A percentile compares a stretch with the other conserved stretches of the same genome.
phyloP scores from a whole-genome alignment of 106 monocot species.

The Narthecium ossifragum region DNA sequence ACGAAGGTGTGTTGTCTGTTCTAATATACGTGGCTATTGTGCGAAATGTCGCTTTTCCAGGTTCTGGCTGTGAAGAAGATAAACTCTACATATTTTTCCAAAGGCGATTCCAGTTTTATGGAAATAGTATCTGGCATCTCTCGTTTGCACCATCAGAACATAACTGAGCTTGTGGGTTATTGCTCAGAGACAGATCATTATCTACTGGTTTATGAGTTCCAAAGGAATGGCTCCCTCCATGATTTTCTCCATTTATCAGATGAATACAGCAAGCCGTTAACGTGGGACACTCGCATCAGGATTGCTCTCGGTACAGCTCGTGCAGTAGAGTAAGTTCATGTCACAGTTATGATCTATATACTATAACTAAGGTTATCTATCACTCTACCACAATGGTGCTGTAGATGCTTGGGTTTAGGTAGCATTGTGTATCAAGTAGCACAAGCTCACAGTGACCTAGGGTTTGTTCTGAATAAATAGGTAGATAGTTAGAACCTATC shows the following conservation, averaged over 20 bases:
- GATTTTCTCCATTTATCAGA: constrained; percentile 87
- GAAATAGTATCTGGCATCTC: constrained; percentile 54
- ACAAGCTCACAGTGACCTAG: too few relatives aligned
- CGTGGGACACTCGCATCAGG: constrained; percentile 87
- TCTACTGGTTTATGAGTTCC: constrained; percentile 68
- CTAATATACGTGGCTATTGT: too few relatives aligned
- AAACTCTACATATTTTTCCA: constrained; percentile 26
- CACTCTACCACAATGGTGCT: too few relatives aligned
- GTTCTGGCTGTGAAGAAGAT: constrained; percentile 87
- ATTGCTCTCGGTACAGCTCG: constrained; percentile 92
- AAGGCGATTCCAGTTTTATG: constrained; percentile 39
- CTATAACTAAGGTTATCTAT: too few relatives aligned
- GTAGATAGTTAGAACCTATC: too few relatives aligned
- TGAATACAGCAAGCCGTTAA: constrained; percentile 86
- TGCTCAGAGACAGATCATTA: constrained; percentile 63
- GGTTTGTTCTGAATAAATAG: too few relatives aligned
- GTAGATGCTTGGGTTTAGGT: too few relatives aligned
- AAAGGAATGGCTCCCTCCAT: constrained; percentile 82
- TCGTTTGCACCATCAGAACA: constrained; percentile 67
- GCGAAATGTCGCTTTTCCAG: too few relatives aligned
- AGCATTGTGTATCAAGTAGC: too few relatives aligned
- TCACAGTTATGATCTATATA: neutral
- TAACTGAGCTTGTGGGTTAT: constrained; percentile 82
- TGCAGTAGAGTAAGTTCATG: constrained; percentile 75
- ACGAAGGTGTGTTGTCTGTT: too few relatives aligned